These are phyloP conservation scores for Trypanosoma caninum DNA, from an alignment of 208 protist species.

Conservation along the genomic window DNA sequence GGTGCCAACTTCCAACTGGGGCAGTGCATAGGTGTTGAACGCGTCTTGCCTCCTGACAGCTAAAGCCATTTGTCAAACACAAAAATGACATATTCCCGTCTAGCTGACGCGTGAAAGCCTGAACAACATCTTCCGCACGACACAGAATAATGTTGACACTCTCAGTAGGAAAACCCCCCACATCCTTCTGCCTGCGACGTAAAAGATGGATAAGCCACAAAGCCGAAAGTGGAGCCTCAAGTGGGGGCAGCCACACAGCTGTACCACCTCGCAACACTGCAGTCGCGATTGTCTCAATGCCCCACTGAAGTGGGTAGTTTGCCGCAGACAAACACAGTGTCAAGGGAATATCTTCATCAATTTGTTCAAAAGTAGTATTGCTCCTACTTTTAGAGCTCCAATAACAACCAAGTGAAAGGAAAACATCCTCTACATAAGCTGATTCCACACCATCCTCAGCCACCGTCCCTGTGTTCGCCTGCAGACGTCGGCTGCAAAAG, in stretches of 20 bases:
- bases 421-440: not conserved
- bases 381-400: not conserved
- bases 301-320: slow-evolving; percentile 18
- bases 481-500: not conserved
- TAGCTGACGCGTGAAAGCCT: not conserved
- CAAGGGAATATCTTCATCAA: not conserved
- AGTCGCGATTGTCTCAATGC: slow-evolving; percentile 13
- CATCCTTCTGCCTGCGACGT: not conserved
- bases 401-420: not conserved
- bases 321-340: slow-evolving; percentile 21
- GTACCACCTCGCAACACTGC: slow-evolving; percentile 11
- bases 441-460: not conserved
- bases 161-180: not conserved
- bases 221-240: slow-evolving; percentile 28
- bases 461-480: not conserved
- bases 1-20: slow-evolving; percentile 4
- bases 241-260: slow-evolving; percentile 23
- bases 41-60: not conserved
- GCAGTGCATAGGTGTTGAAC: too few relatives aligned
- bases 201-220: slow-evolving; percentile 31
- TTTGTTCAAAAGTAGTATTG: not conserved
- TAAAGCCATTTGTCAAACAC: slow-evolving; percentile 17
- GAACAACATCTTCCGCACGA: not conserved
- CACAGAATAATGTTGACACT: slow-evolving; percentile 15
- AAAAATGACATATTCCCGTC: not conserved